phyloP scores from a whole-genome alignment of 2,329 filamentous ascomycete genomes.

The Alternaria brassicae region DNA sequence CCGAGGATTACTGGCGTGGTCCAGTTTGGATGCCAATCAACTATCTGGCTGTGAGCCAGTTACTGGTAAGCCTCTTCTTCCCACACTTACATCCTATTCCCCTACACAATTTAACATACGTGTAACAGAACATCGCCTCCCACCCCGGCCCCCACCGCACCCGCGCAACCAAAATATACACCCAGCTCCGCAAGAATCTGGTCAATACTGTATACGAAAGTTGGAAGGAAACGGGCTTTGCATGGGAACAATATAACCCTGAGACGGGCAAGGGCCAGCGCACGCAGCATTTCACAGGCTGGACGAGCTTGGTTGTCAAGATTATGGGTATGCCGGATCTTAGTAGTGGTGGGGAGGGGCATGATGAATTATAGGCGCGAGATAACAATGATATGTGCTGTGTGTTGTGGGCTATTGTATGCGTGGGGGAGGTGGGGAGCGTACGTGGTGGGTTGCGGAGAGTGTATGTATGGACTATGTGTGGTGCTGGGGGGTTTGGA shows the following conservation, averaged over 20 bases:
- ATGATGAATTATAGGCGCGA: no score
- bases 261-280: constrained; percentile 92
- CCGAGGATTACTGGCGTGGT: constrained; percentile 96
- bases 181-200: constrained; percentile 78
- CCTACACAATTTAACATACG: neutral
- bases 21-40: constrained; percentile 98
- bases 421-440: no score
- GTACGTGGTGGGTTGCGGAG: no score
- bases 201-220: constrained; percentile 86
- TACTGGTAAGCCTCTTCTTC: constrained; percentile 62
- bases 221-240: constrained; percentile 92
- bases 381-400: no score
- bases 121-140: constrained; percentile 67
- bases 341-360: no score
- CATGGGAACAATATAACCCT: constrained; percentile 98
- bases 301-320: constrained; percentile 98
- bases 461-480: no score
- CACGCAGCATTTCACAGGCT: constrained; percentile 97
- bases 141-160: constrained; percentile 69
- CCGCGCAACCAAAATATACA: constrained; percentile 77
- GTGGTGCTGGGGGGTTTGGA: no score
- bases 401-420: no score
- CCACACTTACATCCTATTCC: neutral
- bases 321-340: constrained; percentile 93
- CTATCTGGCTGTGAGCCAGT: constrained; percentile 81